These are phyloP conservation scores for Vitis rupestris DNA, from an alignment of 164 flowering plant species.

Conservation along the genomic window DNA sequence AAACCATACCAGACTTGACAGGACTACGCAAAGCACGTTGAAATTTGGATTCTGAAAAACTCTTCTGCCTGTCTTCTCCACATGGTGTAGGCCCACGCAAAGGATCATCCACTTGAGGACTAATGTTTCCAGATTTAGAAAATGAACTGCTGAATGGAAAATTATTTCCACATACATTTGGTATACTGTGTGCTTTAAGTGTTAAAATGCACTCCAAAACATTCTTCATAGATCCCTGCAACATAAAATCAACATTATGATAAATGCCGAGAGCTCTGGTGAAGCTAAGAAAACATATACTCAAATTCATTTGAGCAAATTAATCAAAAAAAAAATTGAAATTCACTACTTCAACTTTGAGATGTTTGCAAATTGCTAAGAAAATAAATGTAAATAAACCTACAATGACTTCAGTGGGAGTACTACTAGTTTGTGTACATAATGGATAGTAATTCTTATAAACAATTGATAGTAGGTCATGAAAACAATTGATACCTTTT, in stretches of 20 bases:
- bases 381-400: neutral
- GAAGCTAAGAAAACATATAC: no score
- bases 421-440: neutral
- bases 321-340: neutral
- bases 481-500: slow-evolving; percentile 45
- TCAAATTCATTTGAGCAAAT: no score
- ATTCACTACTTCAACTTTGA: neutral
- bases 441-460: no score
- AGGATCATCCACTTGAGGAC: neutral
- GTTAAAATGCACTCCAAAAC: slow-evolving; percentile 39
- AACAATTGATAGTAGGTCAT: no score
- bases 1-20: slow-evolving; percentile 29
- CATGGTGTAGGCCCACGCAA: slow-evolving; percentile 7
- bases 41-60: slow-evolving; percentile 28
- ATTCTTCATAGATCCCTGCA: slow-evolving; percentile 47
- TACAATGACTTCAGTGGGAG: neutral
- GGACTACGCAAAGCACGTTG: slow-evolving; percentile 41
- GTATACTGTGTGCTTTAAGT: slow-evolving; percentile 26
- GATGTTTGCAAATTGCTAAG: neutral
- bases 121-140: slow-evolving; percentile 10
- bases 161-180: slow-evolving; percentile 15
- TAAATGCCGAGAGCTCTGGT: neutral
- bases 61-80: slow-evolving; percentile 35
- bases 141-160: neutral
- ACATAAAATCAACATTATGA: neutral